Evolutionary conservation across 139 green algal species (phyloP).

Genomic region (Coelastrella sp.): DNA sequence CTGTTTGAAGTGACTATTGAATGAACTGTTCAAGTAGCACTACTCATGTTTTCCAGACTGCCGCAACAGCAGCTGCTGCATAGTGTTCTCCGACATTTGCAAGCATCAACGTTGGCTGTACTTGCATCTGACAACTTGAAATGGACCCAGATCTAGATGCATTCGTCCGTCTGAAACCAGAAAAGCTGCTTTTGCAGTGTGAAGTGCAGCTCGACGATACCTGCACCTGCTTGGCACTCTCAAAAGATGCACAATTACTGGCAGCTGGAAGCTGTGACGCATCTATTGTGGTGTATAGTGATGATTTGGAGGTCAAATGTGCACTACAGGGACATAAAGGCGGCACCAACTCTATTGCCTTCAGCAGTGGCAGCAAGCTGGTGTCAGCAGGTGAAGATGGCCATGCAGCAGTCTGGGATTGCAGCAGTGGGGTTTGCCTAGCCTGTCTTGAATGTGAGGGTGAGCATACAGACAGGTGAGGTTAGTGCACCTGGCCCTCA

Average conservation of each 20-base stretch:
- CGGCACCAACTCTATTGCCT: constrained; percentile 16
- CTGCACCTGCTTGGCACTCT: constrained; percentile 18
- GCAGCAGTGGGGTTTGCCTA: background rate
- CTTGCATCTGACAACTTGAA: too few relatives aligned
- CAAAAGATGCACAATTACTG: background rate
- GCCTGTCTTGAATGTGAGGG: constrained; percentile 34
- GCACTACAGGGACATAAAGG: background rate
- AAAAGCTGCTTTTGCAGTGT: constrained; percentile 4
- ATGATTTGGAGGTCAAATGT: background rate
- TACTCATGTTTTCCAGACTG: too few relatives aligned
- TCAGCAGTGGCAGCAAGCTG: background rate
- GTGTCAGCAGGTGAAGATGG: constrained; percentile 43
- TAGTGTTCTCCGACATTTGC: too few relatives aligned
- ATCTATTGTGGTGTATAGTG: background rate
- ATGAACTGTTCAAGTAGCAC: too few relatives aligned
- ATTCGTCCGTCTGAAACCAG: background rate
- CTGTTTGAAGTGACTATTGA: too few relatives aligned
- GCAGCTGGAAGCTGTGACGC: constrained; percentile 15
- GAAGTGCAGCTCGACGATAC: constrained; percentile 18
- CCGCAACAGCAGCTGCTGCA: too few relatives aligned
- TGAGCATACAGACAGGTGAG: constrained; percentile 24
- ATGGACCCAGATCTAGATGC: constrained; percentile 29
- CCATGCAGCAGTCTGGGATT: constrained; percentile 20
- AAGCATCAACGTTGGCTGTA: too few relatives aligned
- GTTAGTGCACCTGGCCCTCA: background rate